Evolutionary conservation across 1,284 basidiomycete genomes (phyloP).

Genomic region (Puccinia coronata): DNA sequence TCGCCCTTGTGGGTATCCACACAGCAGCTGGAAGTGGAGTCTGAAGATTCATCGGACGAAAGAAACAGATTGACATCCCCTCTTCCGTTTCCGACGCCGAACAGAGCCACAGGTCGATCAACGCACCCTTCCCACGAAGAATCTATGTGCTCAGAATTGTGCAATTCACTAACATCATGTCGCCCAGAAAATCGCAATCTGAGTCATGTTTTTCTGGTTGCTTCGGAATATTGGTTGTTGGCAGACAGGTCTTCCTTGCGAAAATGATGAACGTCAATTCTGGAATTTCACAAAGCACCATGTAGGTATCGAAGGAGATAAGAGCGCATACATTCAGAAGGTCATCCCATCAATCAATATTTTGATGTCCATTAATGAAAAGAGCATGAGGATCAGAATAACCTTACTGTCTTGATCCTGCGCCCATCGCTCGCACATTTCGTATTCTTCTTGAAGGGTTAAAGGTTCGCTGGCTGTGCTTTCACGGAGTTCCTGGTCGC

Average conservation of each 20-base stretch:
- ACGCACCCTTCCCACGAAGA: slow-evolving; percentile 81
- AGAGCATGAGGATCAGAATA: not conserved
- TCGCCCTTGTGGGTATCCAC: slow-evolving; percentile 62
- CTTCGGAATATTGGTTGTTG: slow-evolving; percentile 5
- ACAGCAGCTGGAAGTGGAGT: slow-evolving; percentile 52
- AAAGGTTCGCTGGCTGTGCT: slow-evolving; percentile 85
- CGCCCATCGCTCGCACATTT: slow-evolving; percentile 90
- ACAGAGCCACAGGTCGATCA: slow-evolving; percentile 69
- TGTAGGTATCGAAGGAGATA: slow-evolving; percentile 8
- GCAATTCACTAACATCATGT: slow-evolving; percentile 11
- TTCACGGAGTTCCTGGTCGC: slow-evolving; percentile 70
- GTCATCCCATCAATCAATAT: too few species aligned
- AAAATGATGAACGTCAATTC: slow-evolving; percentile 90
- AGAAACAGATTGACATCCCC: slow-evolving; percentile 93
- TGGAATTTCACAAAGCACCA: slow-evolving; percentile 55
- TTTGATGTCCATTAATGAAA: not conserved
- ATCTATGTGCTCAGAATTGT: not conserved
- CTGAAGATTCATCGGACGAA: slow-evolving; percentile 58
- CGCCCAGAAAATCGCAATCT: slow-evolving; percentile 61
- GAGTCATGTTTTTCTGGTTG: slow-evolving; percentile 59
- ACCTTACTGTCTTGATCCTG: slow-evolving; percentile 79
- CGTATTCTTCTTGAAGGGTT: slow-evolving; percentile 77
- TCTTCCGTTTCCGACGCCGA: slow-evolving; percentile 58
- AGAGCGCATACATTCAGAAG: not conserved
- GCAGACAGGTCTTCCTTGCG: slow-evolving; percentile 52